Percentiles rank a stretch among this genome's conserved stretches.
Conservation (phyloP, 2,329 filamentous ascomycete genomes). For the Curvularia hawaiiensis region DNA sequence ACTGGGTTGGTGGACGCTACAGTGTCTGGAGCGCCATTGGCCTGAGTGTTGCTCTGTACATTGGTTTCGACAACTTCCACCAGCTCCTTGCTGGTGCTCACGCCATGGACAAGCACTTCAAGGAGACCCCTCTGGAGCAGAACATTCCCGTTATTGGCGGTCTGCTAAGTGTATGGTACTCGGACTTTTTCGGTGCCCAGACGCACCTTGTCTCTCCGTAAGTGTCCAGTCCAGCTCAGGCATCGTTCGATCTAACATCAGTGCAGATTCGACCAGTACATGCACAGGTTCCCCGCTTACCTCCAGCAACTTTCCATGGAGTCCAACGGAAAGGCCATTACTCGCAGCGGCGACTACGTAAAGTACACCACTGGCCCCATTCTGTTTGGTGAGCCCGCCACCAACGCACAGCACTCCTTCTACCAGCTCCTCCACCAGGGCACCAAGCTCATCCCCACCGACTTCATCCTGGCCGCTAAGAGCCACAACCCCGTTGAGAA, state of each 20-base stretch:
- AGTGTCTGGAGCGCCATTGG: slow-evolving; percentile 99
- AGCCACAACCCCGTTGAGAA: slow-evolving; percentile 94
- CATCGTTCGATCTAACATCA: slow-evolving; percentile 10
- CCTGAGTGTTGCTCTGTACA: slow-evolving; percentile 89
- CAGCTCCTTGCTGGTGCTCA: slow-evolving; percentile 93
- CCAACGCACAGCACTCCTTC: slow-evolving; percentile 99
- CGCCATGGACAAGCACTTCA: slow-evolving; percentile 99
- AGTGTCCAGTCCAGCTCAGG: slow-evolving; percentile 47
- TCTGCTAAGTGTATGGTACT: slow-evolving; percentile 97
- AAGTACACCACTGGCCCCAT: slow-evolving; percentile 98
- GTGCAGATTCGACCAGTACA: slow-evolving; percentile 91
- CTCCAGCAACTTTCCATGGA: slow-evolving; percentile 99
- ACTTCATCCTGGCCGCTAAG: slow-evolving; percentile 96
- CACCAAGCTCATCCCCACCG: slow-evolving; percentile 96
- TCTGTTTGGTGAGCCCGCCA: slow-evolving; percentile 96
- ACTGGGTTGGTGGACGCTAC: slow-evolving; percentile 98
- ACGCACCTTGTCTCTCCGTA: slow-evolving; percentile 95
- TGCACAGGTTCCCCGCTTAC: slow-evolving; percentile 98
- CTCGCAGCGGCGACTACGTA: slow-evolving; percentile 82
- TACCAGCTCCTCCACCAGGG: slow-evolving; percentile 99
- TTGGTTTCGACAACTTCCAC: slow-evolving; percentile 97
- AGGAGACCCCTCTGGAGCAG: slow-evolving; percentile 83
- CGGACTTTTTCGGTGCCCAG: slow-evolving; percentile 97
- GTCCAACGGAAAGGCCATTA: slow-evolving; percentile 98
- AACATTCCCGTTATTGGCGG: slow-evolving; percentile 95